Base-by-base conservation (phyloP, 106 monocot genomes). In the Allium cepa region DNA sequence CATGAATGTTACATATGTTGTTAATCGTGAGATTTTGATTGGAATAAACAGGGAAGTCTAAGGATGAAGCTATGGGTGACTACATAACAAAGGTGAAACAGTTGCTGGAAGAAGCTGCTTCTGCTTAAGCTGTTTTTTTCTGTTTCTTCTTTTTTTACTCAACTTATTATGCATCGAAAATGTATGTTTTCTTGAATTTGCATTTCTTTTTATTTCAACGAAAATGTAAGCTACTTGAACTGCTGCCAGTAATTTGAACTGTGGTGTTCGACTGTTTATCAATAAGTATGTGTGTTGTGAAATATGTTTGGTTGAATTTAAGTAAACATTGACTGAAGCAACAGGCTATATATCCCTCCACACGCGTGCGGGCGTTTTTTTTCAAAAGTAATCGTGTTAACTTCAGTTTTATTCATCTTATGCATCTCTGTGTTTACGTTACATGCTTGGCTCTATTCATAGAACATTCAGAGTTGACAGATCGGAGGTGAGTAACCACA, bases 51-150 rank as follows among this genome's bases (percentile, higher is more conserved):
- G 92, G 66, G 1, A 88, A 93, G 72, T 81, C 92, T 8, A 70
- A 76, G 62, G 92, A 93, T 62, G 92, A 85, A 75, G 92, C 88
- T 14, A 93, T 88, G 88, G 69, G 67, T 26, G 92, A 88, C 68
- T 93, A 93, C 80, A 85, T 93, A 68, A 80, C 82, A 62, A 93
- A 93, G 78, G 88, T 88, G 63, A 93, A 93, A 85, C 78, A 93
- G 72, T 22, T 88, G 50, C 67, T 51, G 67, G 67, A 67, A 53
- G 67, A 65, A 65, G 65, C 65, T 65, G 62, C 62, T 63, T 27
- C 64, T 48, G 48, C 47, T 48, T 0, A 47, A 10, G 46, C 16
- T 46, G 59, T 17, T 1, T 17, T 17, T 26, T 59, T 7, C 22
- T 61, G 16, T 15, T 63, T 14, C 46, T 8, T 63, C 8, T 13